Base-by-base conservation (phyloP, 2,329 filamentous ascomycete genomes). In the Mycosphaerella sp. region DNA sequence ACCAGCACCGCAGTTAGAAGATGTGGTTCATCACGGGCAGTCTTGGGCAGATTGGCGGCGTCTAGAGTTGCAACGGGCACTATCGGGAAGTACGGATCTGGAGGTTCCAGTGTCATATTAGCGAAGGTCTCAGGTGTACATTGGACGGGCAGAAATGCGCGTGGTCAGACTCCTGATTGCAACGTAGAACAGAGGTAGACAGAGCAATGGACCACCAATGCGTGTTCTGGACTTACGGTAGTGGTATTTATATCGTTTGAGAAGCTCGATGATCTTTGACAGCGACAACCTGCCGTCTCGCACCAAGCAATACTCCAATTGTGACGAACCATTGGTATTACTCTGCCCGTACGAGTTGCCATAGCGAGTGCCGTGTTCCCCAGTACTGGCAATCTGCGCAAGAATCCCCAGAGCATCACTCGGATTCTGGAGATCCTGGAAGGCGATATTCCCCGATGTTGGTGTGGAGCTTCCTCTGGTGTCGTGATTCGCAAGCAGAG, bases 1-100 rank as follows among this genome's bases (percentile, higher is more conserved):
- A 84, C 84, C 3, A 89, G 72, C 2, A 88, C 81, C 0, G 85
- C 84, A 0, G 85, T 87, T 12, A 88, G 74, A 0, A 89, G 73
- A 63, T 87, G 81, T 31, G 79, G 82, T 63, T 87, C 84, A 29
- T 79, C 78, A 2, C 76, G 73, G 4, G 82, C 80, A 57, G 82
- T 80, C 14, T 76, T 72, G 26, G 79, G 72, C 8, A 87, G 68
- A 53, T 78, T 72, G 11, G 72, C 67, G 39, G 76, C 73, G 57
- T 81, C 74, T 59, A 85, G 80, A 42, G 82, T 80, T 58, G 78
- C 77, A 38, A 76, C 74, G 8, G 84, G 81, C 0, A 85, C 84
- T 26, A 89, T 72, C 0, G 85, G 85, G 53, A 86, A 85, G 70
- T 84, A 87, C 0, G 82, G 81, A 62, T 88, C 34, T 38, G 12